These are phyloP conservation scores for Cryptococcus sp. DNA, from an alignment of 1,284 basidiomycete genomes.

Conservation along the genomic window DNA sequence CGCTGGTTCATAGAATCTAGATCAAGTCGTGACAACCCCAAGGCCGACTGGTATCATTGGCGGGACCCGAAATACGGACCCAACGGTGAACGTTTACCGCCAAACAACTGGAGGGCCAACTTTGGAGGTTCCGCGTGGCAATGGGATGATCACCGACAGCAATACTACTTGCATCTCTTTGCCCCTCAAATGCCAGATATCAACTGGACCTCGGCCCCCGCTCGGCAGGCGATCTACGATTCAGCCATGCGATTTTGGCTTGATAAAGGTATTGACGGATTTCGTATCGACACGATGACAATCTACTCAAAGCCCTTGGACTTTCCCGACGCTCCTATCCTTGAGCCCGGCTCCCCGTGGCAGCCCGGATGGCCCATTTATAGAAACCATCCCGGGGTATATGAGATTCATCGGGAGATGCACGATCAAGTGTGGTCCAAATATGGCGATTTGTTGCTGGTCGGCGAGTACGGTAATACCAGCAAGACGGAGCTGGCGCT, in stretches of 20 bases:
- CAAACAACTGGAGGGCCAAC: conserved; percentile 53
- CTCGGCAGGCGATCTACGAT: conserved; percentile 37
- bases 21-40: conserved; percentile 37
- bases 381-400: conserved; percentile 65
- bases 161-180: conserved; percentile 55
- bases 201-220: conserved; percentile 40
- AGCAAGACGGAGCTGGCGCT: no score
- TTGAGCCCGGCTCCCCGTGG: conserved; percentile 58
- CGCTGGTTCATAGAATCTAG: conserved; percentile 53
- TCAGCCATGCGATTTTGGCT: conserved; percentile 54
- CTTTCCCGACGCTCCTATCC: conserved; percentile 64
- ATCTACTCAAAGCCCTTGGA: conserved; percentile 60
- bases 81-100: conserved; percentile 29
- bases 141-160: conserved; percentile 52
- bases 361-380: conserved; percentile 61
- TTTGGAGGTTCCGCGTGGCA: conserved; percentile 53
- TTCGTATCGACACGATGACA: conserved; percentile 33
- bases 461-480: no score
- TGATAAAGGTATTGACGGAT: conserved; percentile 53
- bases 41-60: conserved; percentile 54
- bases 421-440: conserved; percentile 54
- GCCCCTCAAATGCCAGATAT: conserved; percentile 48
- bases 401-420: conserved; percentile 70
- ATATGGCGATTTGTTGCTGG: no score
- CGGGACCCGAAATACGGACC: conserved; percentile 36